Conservation (phyloP, 2,329 filamentous ascomycete genomes). For the Aspergillus pseudoterreus region DNA sequence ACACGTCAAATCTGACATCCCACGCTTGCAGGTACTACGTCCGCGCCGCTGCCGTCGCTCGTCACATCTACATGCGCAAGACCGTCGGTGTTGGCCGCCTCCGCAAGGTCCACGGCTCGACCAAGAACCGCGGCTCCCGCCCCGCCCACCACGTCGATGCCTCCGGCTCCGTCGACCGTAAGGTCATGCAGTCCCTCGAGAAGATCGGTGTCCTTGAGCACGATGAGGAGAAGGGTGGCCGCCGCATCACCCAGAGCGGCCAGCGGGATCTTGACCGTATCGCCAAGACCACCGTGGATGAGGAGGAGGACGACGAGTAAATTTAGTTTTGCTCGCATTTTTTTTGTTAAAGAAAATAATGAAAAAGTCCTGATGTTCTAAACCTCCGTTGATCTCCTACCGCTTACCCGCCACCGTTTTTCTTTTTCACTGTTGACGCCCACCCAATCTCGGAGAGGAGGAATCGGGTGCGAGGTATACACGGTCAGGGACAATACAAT, state of each 20-base stretch:
- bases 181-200: slow-evolving; percentile 95
- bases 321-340: slow-evolving; percentile 25
- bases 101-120: slow-evolving; percentile 90
- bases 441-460: background rate
- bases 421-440: background rate
- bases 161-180: slow-evolving; percentile 92
- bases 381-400: background rate
- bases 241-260: slow-evolving; percentile 95
- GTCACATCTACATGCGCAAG: slow-evolving; percentile 99
- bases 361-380: slow-evolving; percentile 23
- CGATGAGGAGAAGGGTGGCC: slow-evolving; percentile 97
- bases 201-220: slow-evolving; percentile 98
- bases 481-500: slow-evolving; percentile 2
- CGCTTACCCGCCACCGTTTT: no score
- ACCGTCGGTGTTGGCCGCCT: slow-evolving; percentile 97
- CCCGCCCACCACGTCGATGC: slow-evolving; percentile 95
- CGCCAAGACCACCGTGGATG: slow-evolving; percentile 65
- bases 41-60: slow-evolving; percentile 90
- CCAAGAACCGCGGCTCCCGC: slow-evolving; percentile 93
- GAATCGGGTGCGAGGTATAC: slow-evolving; percentile 3
- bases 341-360: slow-evolving; percentile 19
- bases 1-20: background rate
- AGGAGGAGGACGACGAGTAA: slow-evolving; percentile 45
- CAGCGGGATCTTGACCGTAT: slow-evolving; percentile 99
- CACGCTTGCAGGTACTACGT: slow-evolving; percentile 58